These are phyloP conservation scores for Rosa chinensis DNA, from an alignment of 306 rosid genomes.

Conservation along the genomic window DNA sequence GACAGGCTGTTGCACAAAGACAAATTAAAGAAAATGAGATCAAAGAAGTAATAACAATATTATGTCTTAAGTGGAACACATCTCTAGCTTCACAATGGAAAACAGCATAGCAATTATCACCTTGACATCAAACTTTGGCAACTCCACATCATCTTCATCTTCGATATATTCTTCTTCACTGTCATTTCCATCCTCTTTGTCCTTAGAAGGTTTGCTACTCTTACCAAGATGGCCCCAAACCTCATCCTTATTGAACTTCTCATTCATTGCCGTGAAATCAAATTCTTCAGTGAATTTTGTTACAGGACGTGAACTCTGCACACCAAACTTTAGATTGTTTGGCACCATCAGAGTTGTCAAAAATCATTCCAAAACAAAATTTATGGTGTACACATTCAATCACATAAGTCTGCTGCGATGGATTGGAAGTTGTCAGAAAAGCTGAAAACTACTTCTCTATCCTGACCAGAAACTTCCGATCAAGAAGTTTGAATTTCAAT, in stretches of 20 bases:
- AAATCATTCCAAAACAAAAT: background rate
- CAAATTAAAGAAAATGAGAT: background rate
- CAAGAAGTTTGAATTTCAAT: background rate
- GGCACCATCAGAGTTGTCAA: background rate
- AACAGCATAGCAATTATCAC: constrained; percentile 35
- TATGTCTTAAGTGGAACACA: background rate
- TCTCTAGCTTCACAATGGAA: constrained; percentile 12
- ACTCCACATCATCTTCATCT: constrained; percentile 55
- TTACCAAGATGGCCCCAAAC: constrained; percentile 99
- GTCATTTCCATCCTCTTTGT: constrained; percentile 54
- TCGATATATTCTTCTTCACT: constrained; percentile 54
- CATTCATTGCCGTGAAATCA: constrained; percentile 95
- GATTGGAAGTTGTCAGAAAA: background rate
- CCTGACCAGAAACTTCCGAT: background rate
- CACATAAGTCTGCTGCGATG: background rate
- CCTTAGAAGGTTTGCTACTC: constrained; percentile 54
- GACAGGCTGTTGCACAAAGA: constrained; percentile 47
- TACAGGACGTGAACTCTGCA: constrained; percentile 62
- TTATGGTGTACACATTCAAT: background rate
- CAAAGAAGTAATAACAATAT: too few species aligned
- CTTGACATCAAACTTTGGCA: constrained; percentile 48
- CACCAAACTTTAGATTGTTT: constrained; percentile 23
- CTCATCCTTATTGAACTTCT: constrained; percentile 96
- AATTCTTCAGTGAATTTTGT: constrained; percentile 83
- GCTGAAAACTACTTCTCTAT: background rate